A percentile compares a stretch with the other conserved stretches of the same genome.
Evolutionary conservation across 176 grass and related monocot species (phyloP).

Genomic region (Otatea glauca): DNA sequence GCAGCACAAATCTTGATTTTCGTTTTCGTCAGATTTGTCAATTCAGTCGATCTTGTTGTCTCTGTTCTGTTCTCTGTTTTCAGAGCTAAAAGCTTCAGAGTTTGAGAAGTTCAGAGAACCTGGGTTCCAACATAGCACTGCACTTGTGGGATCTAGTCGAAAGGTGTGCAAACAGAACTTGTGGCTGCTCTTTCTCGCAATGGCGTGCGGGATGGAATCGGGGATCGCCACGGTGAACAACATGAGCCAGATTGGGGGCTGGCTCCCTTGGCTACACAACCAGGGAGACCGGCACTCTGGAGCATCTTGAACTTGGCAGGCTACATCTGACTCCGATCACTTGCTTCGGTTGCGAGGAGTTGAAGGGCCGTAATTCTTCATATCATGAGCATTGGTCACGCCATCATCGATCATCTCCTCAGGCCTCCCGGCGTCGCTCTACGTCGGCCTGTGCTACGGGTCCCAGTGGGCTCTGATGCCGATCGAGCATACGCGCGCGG

Average conservation of each 20-base stretch:
- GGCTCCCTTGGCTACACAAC: conserved; percentile 63
- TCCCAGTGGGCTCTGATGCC: conserved; percentile 81
- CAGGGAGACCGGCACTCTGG: conserved; percentile 64
- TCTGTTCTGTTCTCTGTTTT: too few species aligned
- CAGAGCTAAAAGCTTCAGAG: too few species aligned
- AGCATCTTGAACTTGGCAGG: conserved; percentile 72
- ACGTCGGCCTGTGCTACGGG: conserved; percentile 72
- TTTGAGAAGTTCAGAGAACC: too few species aligned
- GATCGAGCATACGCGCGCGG: conserved; percentile 75
- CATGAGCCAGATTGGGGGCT: conserved; percentile 84
- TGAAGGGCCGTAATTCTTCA: conserved; percentile 40
- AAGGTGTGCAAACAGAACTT: conserved; percentile 58
- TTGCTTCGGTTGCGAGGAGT: conserved; percentile 1
- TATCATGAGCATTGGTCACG: conserved; percentile 65
- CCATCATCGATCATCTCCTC: conserved; percentile 65
- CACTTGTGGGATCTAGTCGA: conserved; percentile 9
- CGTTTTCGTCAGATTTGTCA: too few species aligned
- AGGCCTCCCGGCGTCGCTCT: conserved; percentile 56
- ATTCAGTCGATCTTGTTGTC: too few species aligned
- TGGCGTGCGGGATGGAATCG: conserved; percentile 79
- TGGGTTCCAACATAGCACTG: not conserved
- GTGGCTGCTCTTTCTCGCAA: conserved; percentile 69
- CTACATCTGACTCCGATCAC: conserved; percentile 39
- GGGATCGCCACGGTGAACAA: conserved; percentile 81
- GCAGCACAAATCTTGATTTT: too few species aligned